Percentiles rank a stretch among this genome's conserved stretches.
phyloP scores from a whole-genome alignment of 345 rosid genomes.

The Sapria himalayana region DNA sequence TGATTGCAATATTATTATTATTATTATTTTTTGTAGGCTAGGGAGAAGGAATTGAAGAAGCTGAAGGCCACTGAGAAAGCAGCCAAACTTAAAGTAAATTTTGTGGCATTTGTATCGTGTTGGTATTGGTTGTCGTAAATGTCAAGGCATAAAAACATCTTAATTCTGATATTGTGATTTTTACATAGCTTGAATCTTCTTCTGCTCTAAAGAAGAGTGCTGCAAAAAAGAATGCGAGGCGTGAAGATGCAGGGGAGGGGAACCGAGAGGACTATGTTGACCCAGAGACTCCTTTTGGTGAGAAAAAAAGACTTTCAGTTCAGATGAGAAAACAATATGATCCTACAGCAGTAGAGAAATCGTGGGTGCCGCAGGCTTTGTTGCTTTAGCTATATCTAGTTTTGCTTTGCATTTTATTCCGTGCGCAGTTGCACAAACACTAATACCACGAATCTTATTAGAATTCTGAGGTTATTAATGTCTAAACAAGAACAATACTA shows the following conservation, averaged over 20 bases:
- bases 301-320: slow-evolving; percentile 52
- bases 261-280: slow-evolving; percentile 55
- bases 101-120: not conserved
- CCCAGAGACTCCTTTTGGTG: slow-evolving; percentile 52
- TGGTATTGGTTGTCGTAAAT: not conserved
- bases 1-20: not conserved
- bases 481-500: too few relatives aligned
- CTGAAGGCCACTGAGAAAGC: slow-evolving; percentile 68
- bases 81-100: slow-evolving; percentile 39
- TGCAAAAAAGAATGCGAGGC: slow-evolving; percentile 38
- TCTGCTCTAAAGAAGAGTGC: slow-evolving; percentile 27
- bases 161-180: too few relatives aligned
- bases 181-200: too few relatives aligned
- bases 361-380: slow-evolving; percentile 24
- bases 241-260: slow-evolving; percentile 33
- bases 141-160: slow-evolving; percentile 29
- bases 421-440: not conserved
- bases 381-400: not conserved
- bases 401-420: not conserved
- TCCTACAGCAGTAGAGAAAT: slow-evolving; percentile 60
- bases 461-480: too few relatives aligned
- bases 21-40: slow-evolving; percentile 19
- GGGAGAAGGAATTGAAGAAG: slow-evolving; percentile 67
- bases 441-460: too few relatives aligned
- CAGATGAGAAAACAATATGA: slow-evolving; percentile 83